Evolutionary conservation across 176 grass and related monocot genomes (phyloP).

Genomic region (Lolium rigidum): DNA sequence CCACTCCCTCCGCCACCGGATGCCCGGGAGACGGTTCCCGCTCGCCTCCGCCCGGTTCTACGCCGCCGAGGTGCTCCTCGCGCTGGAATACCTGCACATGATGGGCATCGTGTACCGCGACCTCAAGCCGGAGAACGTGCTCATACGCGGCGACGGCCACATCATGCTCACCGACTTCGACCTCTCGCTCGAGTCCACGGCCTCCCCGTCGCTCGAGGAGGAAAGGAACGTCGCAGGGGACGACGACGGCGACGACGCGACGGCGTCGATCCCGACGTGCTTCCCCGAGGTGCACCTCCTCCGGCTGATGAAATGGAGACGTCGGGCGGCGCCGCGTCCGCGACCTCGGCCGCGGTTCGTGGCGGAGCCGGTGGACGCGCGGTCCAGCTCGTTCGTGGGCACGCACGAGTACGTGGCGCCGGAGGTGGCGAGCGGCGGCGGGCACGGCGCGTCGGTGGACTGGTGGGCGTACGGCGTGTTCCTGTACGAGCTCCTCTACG

Average conservation of each 20-base stretch:
- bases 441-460: conserved; percentile 88
- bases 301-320: conserved; percentile 41
- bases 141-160: conserved; percentile 89
- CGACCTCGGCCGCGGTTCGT: conserved; percentile 56
- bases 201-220: conserved; percentile 70
- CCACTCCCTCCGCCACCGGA: conserved; percentile 85
- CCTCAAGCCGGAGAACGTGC: conserved; percentile 98
- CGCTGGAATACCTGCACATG: conserved; percentile 97
- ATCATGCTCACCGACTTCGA: conserved; percentile 99
- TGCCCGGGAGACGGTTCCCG: conserved; percentile 80
- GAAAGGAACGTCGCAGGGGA: neutral
- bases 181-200: conserved; percentile 90
- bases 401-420: conserved; percentile 97
- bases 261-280: conserved; percentile 42
- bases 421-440: conserved; percentile 77
- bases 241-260: neutral
- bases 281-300: conserved; percentile 65
- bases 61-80: conserved; percentile 88
- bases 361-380: conserved; percentile 77
- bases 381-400: conserved; percentile 87
- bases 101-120: conserved; percentile 99
- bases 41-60: conserved; percentile 81
- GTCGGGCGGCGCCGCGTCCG: neutral
- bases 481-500: conserved; percentile 88
- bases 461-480: conserved; percentile 98